Evolutionary conservation across 1,284 basidiomycete genomes (phyloP), one percentile per base, ranked within the genome.

Genomic region (Ganoderma sp.): DNA sequence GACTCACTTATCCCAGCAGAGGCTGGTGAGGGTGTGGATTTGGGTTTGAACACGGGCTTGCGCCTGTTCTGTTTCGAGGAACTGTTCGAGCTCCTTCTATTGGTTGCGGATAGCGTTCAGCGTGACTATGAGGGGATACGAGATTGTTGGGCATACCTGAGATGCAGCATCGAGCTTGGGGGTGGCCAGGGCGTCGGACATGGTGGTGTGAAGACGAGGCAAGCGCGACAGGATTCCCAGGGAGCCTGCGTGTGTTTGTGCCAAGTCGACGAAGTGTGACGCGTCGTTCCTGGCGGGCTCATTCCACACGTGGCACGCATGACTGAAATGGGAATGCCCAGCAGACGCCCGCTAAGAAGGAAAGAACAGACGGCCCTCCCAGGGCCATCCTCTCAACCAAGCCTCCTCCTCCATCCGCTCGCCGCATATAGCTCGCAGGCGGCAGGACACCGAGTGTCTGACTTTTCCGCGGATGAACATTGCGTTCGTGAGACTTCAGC

Each of bases 1-100:
- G 61, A 82, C 87, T 74, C 76, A 95, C 94, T 96, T 97, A 83
- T 95, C 94, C 94, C 95, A 97, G 79, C 93, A 95, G 80, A 89
- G 88, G 74, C 85, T 86, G 19, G 92, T 94, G 73, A 94, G 85
- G 63, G 81, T 84, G 73, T 93, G 92, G 63, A 93, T 88, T 42
- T 87, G 83, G 34, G 83, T 83, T 77, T 97, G 91, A 48, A 97
- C 78, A 72, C 89, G 87, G 57, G 94, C 92, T 82, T 95, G 92
- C 10, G 92, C 89, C 81, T 97, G 95, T 81, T 98, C 93, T 72
- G 90, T 88, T 75, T 96, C 94, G 68, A 98, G 82, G 82, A 97
- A 97, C 41, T 84, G 79, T 65, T 89, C 84, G 67, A 98, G 88
- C 80, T 99, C 97, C 81, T 91, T 93, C 95, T 96, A 75, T n/a